Percentiles rank a stretch among this genome's conserved stretches.
These are phyloP conservation scores for Cercospora citrullina DNA, from an alignment of 2,329 filamentous ascomycete genomes.

Conservation along the genomic window DNA sequence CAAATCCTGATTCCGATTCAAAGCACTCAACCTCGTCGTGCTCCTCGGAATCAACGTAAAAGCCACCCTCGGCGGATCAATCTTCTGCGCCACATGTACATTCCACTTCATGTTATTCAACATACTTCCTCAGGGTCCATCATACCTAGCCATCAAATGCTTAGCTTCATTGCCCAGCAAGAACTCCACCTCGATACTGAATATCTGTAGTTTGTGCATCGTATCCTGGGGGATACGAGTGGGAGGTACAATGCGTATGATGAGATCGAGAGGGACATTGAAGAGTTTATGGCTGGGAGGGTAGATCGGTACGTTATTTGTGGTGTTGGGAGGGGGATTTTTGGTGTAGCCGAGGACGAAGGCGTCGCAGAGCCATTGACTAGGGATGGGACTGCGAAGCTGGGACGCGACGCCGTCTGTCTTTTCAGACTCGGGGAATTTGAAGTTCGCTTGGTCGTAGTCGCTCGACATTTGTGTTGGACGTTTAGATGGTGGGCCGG, in stretches of 20 bases:
- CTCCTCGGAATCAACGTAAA: conserved; percentile 14
- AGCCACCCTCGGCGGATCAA: background rate
- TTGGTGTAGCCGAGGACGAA: conserved; percentile 4
- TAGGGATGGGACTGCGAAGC: background rate
- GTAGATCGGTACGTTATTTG: background rate
- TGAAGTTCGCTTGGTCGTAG: conserved; percentile 1
- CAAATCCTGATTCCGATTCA: conserved; percentile 12
- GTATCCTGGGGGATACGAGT: background rate
- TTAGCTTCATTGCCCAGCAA: background rate
- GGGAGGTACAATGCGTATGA: conserved; percentile 8
- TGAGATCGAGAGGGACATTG: conserved; percentile 12
- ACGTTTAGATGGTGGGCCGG: background rate
- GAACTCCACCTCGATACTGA: background rate
- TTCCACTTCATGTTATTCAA: conserved; percentile 1
- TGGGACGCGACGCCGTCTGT: background rate
- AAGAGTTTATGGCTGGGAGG: background rate
- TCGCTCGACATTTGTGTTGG: background rate
- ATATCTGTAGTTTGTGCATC: conserved; percentile 12
- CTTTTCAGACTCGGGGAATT: conserved; percentile 1
- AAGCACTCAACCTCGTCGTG: background rate
- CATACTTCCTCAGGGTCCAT: background rate
- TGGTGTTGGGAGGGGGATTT: background rate
- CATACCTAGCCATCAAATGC: background rate
- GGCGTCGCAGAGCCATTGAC: conserved; percentile 12
- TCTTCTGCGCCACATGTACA: background rate